Evolutionary conservation across 768 basidiomycete genomes (phyloP).

Genomic region (Lepiota venenata): DNA sequence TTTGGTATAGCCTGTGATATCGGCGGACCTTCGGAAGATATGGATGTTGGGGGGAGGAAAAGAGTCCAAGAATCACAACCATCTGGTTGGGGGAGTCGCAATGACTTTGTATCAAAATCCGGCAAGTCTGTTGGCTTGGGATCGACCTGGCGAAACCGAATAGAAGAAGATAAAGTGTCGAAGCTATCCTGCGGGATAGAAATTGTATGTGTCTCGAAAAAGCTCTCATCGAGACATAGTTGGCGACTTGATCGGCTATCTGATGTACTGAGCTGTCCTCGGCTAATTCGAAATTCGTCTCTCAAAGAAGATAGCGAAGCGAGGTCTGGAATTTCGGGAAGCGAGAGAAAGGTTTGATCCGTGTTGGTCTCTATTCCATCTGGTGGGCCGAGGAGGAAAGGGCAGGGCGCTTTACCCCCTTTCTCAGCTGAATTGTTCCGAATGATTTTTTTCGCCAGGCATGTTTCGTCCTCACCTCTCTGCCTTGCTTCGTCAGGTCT

Average conservation of each 20-base stretch:
- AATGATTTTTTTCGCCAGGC: neutral
- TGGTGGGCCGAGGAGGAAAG: neutral
- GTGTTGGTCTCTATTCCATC: neutral
- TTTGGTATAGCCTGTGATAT: slow-evolving; percentile 11
- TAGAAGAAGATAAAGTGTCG: slow-evolving; percentile 7
- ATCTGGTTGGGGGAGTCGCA: slow-evolving; percentile 23
- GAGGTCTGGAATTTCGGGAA: slow-evolving; percentile 10
- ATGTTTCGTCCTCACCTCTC: neutral
- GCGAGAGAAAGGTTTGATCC: slow-evolving; percentile 1
- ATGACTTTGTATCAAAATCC: neutral
- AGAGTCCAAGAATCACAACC: slow-evolving; percentile 28
- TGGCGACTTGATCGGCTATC: neutral
- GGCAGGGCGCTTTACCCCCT: too few species aligned
- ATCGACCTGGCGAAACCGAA: neutral
- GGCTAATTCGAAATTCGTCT: neutral
- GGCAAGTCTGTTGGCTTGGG: neutral
- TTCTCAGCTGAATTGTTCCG: neutral
- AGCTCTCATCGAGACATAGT: neutral
- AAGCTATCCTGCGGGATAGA: neutral
- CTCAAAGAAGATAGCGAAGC: slow-evolving; percentile 1
- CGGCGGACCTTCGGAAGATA: slow-evolving; percentile 9
- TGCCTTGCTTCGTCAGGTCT: neutral
- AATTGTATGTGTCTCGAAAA: neutral
- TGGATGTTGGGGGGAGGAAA: slow-evolving; percentile 20
- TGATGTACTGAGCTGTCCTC: neutral